phyloP scores from a whole-genome alignment of 2,329 filamentous ascomycete species.

The Seiridium unicorne region DNA sequence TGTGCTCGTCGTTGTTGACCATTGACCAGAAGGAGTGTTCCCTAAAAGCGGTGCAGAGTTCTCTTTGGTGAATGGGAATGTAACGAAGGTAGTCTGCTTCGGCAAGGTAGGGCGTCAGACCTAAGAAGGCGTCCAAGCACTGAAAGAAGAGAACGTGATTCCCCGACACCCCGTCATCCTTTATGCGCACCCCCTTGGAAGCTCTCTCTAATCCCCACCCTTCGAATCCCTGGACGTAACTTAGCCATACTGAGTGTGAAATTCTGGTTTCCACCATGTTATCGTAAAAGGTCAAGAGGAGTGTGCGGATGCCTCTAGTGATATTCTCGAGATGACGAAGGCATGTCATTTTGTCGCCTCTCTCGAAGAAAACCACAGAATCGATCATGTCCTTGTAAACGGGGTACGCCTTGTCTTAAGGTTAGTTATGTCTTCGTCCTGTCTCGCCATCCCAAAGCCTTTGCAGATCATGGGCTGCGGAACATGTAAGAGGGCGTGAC shows the following conservation, averaged over 20 bases:
- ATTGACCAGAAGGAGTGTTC: not conserved
- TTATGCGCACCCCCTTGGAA: slow-evolving; percentile 17
- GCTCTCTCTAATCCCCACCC: slow-evolving; percentile 31
- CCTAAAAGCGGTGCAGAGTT: not conserved
- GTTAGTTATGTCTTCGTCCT: slow-evolving; percentile 18
- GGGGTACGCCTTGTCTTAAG: slow-evolving; percentile 17
- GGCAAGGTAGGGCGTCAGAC: not conserved
- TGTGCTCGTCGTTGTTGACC: not conserved
- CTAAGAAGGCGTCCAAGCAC: slow-evolving; percentile 33
- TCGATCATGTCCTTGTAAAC: slow-evolving; percentile 26
- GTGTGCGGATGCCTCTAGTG: not conserved
- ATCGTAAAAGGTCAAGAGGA: slow-evolving; percentile 7
- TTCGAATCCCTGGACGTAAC: slow-evolving; percentile 32
- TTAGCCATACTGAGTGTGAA: slow-evolving; percentile 27
- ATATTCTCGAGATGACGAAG: slow-evolving; percentile 23
- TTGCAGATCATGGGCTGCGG: too few relatives aligned
- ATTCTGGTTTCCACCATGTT: slow-evolving; percentile 24
- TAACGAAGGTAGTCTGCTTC: not conserved
- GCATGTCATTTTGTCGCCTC: slow-evolving; percentile 16
- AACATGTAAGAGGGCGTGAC: not conserved
- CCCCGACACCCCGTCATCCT: slow-evolving; percentile 32
- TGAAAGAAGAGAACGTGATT: slow-evolving; percentile 33
- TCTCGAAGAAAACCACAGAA: slow-evolving; percentile 21
- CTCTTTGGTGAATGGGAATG: not conserved
- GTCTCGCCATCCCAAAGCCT: too few relatives aligned